A percentile compares a stretch with the other conserved stretches of the same genome.
Evolutionary conservation across 2,329 filamentous ascomycete genomes (phyloP).

Genomic region (Cladosporium sp.): DNA sequence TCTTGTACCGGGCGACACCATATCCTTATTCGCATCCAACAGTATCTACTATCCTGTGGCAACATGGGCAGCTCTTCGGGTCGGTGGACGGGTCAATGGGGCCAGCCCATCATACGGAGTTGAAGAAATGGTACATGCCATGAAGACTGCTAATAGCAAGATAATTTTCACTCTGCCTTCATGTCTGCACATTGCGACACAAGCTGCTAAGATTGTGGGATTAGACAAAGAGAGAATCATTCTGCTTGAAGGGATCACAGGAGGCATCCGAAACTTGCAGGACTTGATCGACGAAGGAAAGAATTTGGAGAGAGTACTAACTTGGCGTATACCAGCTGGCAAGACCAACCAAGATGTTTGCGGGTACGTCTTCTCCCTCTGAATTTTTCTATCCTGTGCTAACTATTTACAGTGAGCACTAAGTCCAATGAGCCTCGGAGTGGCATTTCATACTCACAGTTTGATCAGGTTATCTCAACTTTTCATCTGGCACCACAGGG

Average conservation of each 20-base stretch:
- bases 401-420: neutral
- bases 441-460: neutral
- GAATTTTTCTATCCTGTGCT: neutral
- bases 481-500: conserved; percentile 44
- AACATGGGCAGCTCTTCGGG: conserved; percentile 54
- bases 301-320: conserved; percentile 24
- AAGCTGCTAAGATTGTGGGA: conserved; percentile 47
- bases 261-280: neutral
- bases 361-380: conserved; percentile 10
- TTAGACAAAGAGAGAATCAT: neutral
- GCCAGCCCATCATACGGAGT: conserved; percentile 63
- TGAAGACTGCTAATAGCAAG: conserved; percentile 54
- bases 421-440: neutral
- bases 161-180: conserved; percentile 53
- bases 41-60: conserved; percentile 65
- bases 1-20: conserved; percentile 51
- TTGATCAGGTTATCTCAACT: conserved; percentile 43
- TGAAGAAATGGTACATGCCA: conserved; percentile 64
- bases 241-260: neutral
- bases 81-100: conserved; percentile 56
- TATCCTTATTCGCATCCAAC: conserved; percentile 60
- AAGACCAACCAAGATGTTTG: conserved; percentile 51
- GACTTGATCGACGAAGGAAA: conserved; percentile 39
- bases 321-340: conserved; percentile 47
- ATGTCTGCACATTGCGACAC: conserved; percentile 49